phyloP scores from a whole-genome alignment of 495 filamentous ascomycete species.

The Xylaria curta region DNA sequence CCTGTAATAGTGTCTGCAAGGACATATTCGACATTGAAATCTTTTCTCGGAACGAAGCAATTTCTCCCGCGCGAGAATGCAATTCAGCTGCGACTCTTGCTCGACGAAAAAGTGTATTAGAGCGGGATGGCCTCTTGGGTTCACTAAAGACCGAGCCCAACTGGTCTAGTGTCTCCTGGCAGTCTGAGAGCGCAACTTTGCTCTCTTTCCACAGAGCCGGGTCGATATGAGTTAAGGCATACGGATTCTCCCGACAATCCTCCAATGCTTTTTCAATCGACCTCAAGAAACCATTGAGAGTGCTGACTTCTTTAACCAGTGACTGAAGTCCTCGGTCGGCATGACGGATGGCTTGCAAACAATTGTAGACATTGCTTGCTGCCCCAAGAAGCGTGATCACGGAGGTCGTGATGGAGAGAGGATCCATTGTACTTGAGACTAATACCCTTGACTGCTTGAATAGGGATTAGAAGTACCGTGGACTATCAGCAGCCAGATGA shows the following conservation, averaged over 20 bases:
- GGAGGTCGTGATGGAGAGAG: conserved; percentile 33
- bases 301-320: conserved; percentile 23
- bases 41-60: conserved; percentile 29
- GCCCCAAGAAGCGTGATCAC: conserved; percentile 33
- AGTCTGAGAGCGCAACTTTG: conserved; percentile 28
- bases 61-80: conserved; percentile 21
- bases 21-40: conserved; percentile 30
- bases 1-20: conserved; percentile 28
- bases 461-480: neutral
- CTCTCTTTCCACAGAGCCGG: conserved; percentile 28
- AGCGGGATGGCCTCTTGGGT: conserved; percentile 24
- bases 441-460: conserved; percentile 1
- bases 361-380: conserved; percentile 24
- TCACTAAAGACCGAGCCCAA: conserved; percentile 12
- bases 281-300: conserved; percentile 23
- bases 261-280: conserved; percentile 27
- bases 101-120: conserved; percentile 26
- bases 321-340: conserved; percentile 19
- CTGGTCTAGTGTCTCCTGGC: conserved; percentile 24
- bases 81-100: conserved; percentile 26
- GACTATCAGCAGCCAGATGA: neutral
- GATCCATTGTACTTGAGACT: conserved; percentile 28
- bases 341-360: conserved; percentile 24
- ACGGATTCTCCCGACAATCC: conserved; percentile 25
- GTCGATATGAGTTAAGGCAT: conserved; percentile 28